Evolutionary conservation across 176 grass and related monocot species (phyloP).

Genomic region (Triticum turgidum): DNA sequence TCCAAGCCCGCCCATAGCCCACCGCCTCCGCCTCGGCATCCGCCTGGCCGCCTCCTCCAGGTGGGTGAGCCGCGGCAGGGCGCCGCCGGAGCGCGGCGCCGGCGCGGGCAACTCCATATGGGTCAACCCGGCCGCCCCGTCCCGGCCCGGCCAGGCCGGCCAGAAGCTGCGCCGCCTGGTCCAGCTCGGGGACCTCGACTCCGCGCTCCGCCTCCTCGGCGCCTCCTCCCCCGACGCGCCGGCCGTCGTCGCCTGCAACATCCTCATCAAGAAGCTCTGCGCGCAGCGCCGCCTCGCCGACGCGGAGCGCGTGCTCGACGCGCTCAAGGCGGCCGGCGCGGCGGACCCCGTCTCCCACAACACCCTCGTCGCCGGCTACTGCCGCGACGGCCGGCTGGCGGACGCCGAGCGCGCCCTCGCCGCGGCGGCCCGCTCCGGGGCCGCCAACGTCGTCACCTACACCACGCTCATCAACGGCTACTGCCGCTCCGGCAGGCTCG

Average conservation of each 20-base stretch:
- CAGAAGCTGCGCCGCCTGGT: conserved; percentile 40
- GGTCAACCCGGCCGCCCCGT: conserved; percentile 35
- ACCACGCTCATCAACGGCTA: conserved; percentile 39
- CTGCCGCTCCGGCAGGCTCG: conserved; percentile 38
- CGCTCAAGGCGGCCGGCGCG: conserved; percentile 27
- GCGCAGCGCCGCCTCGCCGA: conserved; percentile 24
- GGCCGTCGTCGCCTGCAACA: conserved; percentile 36
- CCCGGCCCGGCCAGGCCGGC: not conserved
- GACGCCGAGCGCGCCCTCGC: conserved; percentile 42
- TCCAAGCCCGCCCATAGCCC: not conserved
- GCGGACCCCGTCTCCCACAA: conserved; percentile 53
- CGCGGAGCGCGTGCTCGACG: conserved; percentile 35
- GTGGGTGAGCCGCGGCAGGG: conserved; percentile 15
- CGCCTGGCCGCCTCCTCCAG: conserved; percentile 16
- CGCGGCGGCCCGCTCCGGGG: not conserved
- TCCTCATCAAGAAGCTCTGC: conserved; percentile 52
- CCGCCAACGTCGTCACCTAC: conserved; percentile 45
- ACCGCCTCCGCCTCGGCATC: not conserved
- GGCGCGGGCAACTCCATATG: not conserved
- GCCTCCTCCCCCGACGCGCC: not conserved
- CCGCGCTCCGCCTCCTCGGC: conserved; percentile 37
- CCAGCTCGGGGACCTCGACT: conserved; percentile 43
- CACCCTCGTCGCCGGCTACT: conserved; percentile 51
- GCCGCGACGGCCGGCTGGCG: conserved; percentile 38
- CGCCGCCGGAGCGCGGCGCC: not conserved